phyloP scores from a whole-genome alignment of 176 grass and related monocot species.

The Miscanthus lutarioriparius region DNA sequence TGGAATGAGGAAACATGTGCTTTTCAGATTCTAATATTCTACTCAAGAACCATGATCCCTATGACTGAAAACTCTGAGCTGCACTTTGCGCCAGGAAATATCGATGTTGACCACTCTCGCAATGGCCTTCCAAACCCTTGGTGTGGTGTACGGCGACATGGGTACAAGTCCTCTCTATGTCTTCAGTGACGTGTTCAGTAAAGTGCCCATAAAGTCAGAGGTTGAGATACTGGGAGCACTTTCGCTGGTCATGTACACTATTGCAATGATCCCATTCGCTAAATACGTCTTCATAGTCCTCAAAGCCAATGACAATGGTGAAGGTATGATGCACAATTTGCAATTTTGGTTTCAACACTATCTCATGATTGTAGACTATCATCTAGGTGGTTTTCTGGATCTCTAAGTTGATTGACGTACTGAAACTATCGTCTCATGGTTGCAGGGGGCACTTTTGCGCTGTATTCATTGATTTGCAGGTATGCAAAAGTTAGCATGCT shows the following conservation, averaged over 20 bases:
- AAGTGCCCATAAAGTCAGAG: conserved; percentile 92
- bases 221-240: conserved; percentile 84
- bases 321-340: conserved; percentile 56
- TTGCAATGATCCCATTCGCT: conserved; percentile 76
- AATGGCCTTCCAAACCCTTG: conserved; percentile 96
- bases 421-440: background rate
- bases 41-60: background rate
- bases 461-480: conserved; percentile 94
- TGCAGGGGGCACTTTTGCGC: conserved; percentile 89
- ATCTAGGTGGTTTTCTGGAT: background rate
- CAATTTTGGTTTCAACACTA: conserved; percentile 4
- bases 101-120: conserved; percentile 62
- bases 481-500: conserved; percentile 92
- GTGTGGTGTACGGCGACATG: conserved; percentile 97
- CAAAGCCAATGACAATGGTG: conserved; percentile 93
- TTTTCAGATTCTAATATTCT: background rate
- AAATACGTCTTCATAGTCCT: conserved; percentile 95
- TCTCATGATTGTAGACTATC: background rate
- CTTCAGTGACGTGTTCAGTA: conserved; percentile 97
- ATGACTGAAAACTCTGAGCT: conserved; percentile 29
- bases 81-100: conserved; percentile 54
- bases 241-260: conserved; percentile 95
- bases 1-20: background rate
- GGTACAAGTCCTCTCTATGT: conserved; percentile 95
- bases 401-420: conserved; percentile 4